These are phyloP conservation scores for Penicillium freii DNA, from an alignment of 2,329 filamentous ascomycete genomes.

Conservation along the genomic window DNA sequence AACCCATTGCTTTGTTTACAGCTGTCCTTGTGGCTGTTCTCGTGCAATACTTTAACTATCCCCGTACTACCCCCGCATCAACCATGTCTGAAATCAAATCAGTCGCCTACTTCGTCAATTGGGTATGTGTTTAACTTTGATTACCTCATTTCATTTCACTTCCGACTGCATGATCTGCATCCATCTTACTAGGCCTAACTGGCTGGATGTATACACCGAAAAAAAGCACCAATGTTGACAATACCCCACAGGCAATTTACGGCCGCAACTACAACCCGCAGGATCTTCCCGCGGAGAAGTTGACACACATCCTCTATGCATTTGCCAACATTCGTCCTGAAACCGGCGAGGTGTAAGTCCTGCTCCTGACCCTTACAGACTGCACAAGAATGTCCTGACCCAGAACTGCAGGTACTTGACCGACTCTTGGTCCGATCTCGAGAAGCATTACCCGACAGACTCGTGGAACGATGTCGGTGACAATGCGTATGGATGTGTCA, in stretches of 20 bases:
- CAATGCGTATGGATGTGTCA: conserved; percentile 73
- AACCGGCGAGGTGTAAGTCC: conserved; percentile 66
- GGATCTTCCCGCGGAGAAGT: conserved; percentile 72
- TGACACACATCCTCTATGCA: conserved; percentile 90
- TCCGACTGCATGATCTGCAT: neutral
- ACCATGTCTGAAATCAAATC: conserved; percentile 34
- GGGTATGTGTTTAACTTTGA: conserved; percentile 32
- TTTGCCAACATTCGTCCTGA: conserved; percentile 84
- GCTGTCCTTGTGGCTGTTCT: conserved; percentile 17
- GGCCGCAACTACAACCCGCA: conserved; percentile 78
- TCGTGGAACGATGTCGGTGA: conserved; percentile 66
- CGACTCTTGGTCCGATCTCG: conserved; percentile 65
- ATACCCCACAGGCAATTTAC: conserved; percentile 68
- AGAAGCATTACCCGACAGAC: conserved; percentile 69
- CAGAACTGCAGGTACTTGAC: conserved; percentile 49
- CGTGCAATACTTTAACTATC: conserved; percentile 14
- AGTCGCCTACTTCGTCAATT: conserved; percentile 47
- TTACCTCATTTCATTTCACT: neutral
- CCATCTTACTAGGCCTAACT: neutral
- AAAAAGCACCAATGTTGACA: neutral
- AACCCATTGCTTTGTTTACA: conserved; percentile 8
- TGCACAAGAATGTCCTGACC: neutral
- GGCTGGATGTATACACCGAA: neutral
- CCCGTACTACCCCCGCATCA: conserved; percentile 13
- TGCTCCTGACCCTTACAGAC: neutral